Conservation (phyloP, 257 asterid genomes). For the Penstemon newberryi region DNA sequence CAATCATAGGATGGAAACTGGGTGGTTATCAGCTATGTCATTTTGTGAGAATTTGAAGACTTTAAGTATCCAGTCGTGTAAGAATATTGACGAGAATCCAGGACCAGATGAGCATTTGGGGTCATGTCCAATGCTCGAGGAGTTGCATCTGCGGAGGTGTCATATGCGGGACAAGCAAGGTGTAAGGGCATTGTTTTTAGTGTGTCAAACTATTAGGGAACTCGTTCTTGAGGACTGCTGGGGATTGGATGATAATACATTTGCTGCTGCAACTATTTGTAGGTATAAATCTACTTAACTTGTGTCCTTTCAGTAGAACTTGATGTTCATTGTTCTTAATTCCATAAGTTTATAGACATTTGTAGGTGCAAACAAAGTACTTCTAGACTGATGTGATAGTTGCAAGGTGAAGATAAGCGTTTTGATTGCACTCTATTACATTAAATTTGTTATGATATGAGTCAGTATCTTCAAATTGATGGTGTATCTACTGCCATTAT, state of each 20-base stretch:
- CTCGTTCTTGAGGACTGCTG: constrained; percentile 73
- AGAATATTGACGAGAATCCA: constrained; percentile 63
- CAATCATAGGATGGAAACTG: constrained; percentile 89
- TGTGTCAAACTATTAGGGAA: constrained; percentile 52
- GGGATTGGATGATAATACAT: constrained; percentile 69
- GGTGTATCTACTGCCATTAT: neutral
- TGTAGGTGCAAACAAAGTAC: neutral
- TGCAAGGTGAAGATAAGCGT: neutral
- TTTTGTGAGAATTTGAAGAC: constrained; percentile 79
- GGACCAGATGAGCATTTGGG: constrained; percentile 82
- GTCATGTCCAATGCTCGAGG: constrained; percentile 75
- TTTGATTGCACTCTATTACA: neutral
- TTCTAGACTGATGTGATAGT: constrained; percentile 4
- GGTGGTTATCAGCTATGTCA: constrained; percentile 87
- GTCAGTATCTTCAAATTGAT: neutral
- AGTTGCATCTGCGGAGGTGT: constrained; percentile 73
- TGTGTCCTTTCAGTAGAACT: constrained; percentile 1
- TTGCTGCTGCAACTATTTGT: constrained; percentile 53
- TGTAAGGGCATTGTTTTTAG: constrained; percentile 62
- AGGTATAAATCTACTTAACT: constrained; percentile 43
- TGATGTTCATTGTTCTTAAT: neutral
- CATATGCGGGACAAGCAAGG: constrained; percentile 62
- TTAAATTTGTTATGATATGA: neutral
- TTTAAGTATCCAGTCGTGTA: constrained; percentile 69
- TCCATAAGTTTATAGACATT: constrained; percentile 9